Conservation (phyloP, 2,329 filamentous ascomycete genomes). For the Colletotrichum godetiae region DNA sequence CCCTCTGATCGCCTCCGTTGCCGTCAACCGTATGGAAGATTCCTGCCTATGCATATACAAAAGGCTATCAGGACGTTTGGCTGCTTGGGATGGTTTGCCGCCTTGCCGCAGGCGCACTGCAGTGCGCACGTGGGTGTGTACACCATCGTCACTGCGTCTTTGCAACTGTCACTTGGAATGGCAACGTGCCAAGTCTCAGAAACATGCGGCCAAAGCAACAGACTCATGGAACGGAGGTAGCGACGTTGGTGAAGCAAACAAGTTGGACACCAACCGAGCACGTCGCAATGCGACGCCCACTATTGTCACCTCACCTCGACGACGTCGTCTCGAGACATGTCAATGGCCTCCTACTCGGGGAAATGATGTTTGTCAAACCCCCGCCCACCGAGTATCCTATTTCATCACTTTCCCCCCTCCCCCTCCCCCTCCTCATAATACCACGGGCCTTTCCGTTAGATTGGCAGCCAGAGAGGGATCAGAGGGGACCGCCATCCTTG, state of each 20-base stretch:
- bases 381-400: slow-evolving; percentile 27
- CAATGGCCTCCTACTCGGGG: slow-evolving; percentile 13
- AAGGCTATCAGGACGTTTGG: not conserved
- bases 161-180: slow-evolving; percentile 4
- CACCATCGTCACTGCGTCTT: not conserved
- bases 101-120: not conserved
- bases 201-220: not conserved
- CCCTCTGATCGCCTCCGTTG: slow-evolving; percentile 1
- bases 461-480: slow-evolving; percentile 10
- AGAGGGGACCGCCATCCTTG: slow-evolving; percentile 12
- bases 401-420: slow-evolving; percentile 6
- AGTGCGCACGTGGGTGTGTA: not conserved
- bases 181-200: slow-evolving; percentile 5
- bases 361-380: slow-evolving; percentile 33
- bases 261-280: not conserved
- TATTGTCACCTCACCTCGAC: not conserved
- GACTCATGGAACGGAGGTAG: slow-evolving; percentile 4
- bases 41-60: not conserved
- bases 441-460: slow-evolving; percentile 24
- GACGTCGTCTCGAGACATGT: not conserved
- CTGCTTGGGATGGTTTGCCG: not conserved
- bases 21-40: not conserved
- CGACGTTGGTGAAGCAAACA: slow-evolving; percentile 12
- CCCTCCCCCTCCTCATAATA: slow-evolving; percentile 13
- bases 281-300: not conserved